phyloP scores from a whole-genome alignment of 2,329 filamentous ascomycete genomes.

The Chaetothyriales sp. region DNA sequence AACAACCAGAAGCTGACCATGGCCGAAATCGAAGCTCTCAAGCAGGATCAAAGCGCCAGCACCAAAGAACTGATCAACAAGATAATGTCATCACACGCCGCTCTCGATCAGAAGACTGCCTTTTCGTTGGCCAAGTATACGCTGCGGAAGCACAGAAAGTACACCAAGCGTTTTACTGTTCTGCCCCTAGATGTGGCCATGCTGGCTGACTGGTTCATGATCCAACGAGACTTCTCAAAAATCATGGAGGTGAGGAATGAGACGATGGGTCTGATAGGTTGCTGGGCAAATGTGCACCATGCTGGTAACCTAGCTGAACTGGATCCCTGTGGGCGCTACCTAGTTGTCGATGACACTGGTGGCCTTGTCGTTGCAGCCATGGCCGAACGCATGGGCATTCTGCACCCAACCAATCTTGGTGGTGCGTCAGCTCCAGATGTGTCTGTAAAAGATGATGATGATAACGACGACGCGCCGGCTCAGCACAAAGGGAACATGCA shows the following conservation, averaged over 20 bases:
- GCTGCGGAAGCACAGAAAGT: slow-evolving; percentile 84
- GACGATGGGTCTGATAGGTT: slow-evolving; percentile 62
- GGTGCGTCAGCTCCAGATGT: slow-evolving; percentile 12
- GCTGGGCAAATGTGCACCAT: slow-evolving; percentile 73
- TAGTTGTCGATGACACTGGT: slow-evolving; percentile 75
- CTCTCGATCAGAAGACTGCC: slow-evolving; percentile 81
- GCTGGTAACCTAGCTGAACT: slow-evolving; percentile 29
- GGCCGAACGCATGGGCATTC: slow-evolving; percentile 75
- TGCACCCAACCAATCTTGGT: slow-evolving; percentile 37
- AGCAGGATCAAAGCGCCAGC: slow-evolving; percentile 57
- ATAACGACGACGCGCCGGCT: slow-evolving; percentile 7
- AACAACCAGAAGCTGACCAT: slow-evolving; percentile 60
- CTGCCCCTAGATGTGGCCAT: slow-evolving; percentile 66
- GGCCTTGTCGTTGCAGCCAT: slow-evolving; percentile 68
- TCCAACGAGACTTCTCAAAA: slow-evolving; percentile 63
- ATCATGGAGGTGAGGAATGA: slow-evolving; percentile 81
- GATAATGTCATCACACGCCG: slow-evolving; percentile 75
- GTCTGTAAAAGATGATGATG: slow-evolving; percentile 6
- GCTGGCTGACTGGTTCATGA: slow-evolving; percentile 60
- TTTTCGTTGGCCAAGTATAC: slow-evolving; percentile 96
- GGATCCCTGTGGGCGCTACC: slow-evolving; percentile 40
- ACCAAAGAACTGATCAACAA: slow-evolving; percentile 87
- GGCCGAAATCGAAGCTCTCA: slow-evolving; percentile 56
- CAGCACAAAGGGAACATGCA: slow-evolving; percentile 16
- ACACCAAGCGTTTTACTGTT: slow-evolving; percentile 72